Evolutionary conservation across 768 basidiomycete species (phyloP).

Genomic region (Auriscalpium orientale): DNA sequence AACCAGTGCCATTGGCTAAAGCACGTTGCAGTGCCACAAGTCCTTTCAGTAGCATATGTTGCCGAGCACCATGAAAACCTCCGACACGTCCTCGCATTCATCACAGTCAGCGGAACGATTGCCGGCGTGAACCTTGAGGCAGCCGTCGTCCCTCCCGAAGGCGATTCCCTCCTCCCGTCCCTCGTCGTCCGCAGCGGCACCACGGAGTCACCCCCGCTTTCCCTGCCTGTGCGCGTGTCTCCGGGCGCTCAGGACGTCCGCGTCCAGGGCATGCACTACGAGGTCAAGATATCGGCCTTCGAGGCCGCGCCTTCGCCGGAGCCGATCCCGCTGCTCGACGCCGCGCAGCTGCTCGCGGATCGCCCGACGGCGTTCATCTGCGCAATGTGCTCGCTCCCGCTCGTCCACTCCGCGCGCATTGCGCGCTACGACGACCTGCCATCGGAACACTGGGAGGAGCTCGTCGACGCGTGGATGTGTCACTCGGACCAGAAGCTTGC

Average conservation of each 20-base stretch:
- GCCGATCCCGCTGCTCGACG: conserved; percentile 53
- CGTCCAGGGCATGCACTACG: conserved; percentile 50
- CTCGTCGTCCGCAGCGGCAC: conserved; percentile 57
- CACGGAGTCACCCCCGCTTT: conserved; percentile 46
- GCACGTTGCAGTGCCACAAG: conserved; percentile 1
- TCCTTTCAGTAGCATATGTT: conserved; percentile 40
- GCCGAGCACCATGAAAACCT: conserved; percentile 86
- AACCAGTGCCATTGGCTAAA: neutral
- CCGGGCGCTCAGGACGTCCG: conserved; percentile 58
- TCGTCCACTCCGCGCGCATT: conserved; percentile 45
- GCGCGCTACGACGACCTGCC: conserved; percentile 75
- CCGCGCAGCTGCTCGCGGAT: conserved; percentile 48
- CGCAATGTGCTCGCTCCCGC: conserved; percentile 68
- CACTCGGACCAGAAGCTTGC: conserved; percentile 83
- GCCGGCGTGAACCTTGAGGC: conserved; percentile 52
- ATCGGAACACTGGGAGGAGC: conserved; percentile 95
- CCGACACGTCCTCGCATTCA: conserved; percentile 68
- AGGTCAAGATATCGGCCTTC: conserved; percentile 55
- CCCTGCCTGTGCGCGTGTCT: conserved; percentile 46
- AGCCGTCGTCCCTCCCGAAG: conserved; percentile 48
- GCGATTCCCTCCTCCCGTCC: conserved; percentile 16
- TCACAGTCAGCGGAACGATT: conserved; percentile 45
- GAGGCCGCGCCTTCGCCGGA: conserved; percentile 13
- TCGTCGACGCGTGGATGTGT: conserved; percentile 98
- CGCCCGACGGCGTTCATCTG: conserved; percentile 67